Percentiles rank a stretch among this genome's conserved stretches.
Conservation (phyloP, 108 stramenopile species). For the Cylindrotheca fusiformis region DNA sequence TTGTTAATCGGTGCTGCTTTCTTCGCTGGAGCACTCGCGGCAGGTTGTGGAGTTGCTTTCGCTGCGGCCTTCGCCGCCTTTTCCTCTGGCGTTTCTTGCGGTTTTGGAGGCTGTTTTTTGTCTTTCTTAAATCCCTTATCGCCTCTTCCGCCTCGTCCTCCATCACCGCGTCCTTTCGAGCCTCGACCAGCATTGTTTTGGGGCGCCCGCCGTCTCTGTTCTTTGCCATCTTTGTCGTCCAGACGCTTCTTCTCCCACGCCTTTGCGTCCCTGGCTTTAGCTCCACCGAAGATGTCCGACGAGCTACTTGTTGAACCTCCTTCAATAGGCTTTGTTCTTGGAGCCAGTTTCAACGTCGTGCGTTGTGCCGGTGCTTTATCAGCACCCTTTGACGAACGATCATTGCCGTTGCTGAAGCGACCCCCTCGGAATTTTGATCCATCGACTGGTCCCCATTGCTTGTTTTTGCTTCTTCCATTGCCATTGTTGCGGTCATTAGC, state of each 20-base stretch:
- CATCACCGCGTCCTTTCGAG: neutral
- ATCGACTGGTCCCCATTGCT: constrained; percentile 18
- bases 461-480: constrained; percentile 2
- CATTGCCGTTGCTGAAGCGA: constrained; percentile 23
- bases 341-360: constrained; percentile 59
- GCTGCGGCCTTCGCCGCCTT: constrained; percentile 6
- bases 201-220: constrained; percentile 13
- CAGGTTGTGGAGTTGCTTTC: constrained; percentile 5
- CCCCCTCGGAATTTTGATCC: constrained; percentile 53
- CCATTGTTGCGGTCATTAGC: constrained; percentile 34
- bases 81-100: constrained; percentile 5
- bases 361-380: constrained; percentile 34
- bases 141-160: neutral
- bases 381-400: neutral
- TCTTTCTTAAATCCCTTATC: constrained; percentile 12
- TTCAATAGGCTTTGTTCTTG: constrained; percentile 62
- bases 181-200: constrained; percentile 1
- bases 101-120: constrained; percentile 7
- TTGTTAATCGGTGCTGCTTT: constrained; percentile 31
- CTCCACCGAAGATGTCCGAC: constrained; percentile 70
- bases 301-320: neutral
- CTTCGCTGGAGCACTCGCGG: constrained; percentile 13
- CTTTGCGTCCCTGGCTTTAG: constrained; percentile 62
- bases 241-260: constrained; percentile 35
- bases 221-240: neutral